Conservation (phyloP, 352 stramenopile genomes). For the Phytopythium boreale region DNA sequence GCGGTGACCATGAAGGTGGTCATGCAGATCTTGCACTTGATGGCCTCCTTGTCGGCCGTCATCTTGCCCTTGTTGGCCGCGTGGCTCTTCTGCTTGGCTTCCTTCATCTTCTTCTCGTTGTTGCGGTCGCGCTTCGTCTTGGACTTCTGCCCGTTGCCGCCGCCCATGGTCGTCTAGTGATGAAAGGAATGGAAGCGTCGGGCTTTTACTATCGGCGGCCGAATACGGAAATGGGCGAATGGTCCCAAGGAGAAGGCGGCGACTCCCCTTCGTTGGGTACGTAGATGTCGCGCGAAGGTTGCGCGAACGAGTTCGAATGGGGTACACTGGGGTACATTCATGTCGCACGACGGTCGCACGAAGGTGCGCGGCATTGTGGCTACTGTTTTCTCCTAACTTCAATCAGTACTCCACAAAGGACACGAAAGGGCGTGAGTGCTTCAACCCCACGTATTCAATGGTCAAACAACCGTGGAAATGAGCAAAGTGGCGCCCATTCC, state of each 20-base stretch:
- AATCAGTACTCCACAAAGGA: background rate
- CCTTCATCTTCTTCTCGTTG: constrained; percentile 86
- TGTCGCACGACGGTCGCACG: constrained; percentile 5
- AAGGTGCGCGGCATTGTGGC: background rate
- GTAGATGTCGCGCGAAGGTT: background rate
- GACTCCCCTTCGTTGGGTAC: constrained; percentile 3
- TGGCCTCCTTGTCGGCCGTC: constrained; percentile 63
- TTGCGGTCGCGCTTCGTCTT: constrained; percentile 77
- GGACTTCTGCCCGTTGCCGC: constrained; percentile 83
- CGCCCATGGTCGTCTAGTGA: constrained; percentile 49
- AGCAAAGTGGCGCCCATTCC: constrained; percentile 7
- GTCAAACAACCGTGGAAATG: background rate
- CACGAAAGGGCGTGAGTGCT: constrained; percentile 5
- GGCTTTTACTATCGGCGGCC: background rate
- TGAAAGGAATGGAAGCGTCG: too few relatives aligned
- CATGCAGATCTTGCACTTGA: constrained; percentile 90
- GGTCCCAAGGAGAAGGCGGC: background rate
- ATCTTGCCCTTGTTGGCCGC: constrained; percentile 83
- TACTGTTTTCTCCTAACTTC: background rate
- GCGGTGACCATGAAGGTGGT: constrained; percentile 86
- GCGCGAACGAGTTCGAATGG: background rate
- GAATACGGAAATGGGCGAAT: background rate
- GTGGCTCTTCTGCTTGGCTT: constrained; percentile 77
- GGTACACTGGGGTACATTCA: background rate
- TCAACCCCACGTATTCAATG: background rate